A percentile compares a stretch with the other conserved stretches of the same genome.
Evolutionary conservation across 768 basidiomycete genomes (phyloP).

Genomic region (Auricularia heimuer): DNA sequence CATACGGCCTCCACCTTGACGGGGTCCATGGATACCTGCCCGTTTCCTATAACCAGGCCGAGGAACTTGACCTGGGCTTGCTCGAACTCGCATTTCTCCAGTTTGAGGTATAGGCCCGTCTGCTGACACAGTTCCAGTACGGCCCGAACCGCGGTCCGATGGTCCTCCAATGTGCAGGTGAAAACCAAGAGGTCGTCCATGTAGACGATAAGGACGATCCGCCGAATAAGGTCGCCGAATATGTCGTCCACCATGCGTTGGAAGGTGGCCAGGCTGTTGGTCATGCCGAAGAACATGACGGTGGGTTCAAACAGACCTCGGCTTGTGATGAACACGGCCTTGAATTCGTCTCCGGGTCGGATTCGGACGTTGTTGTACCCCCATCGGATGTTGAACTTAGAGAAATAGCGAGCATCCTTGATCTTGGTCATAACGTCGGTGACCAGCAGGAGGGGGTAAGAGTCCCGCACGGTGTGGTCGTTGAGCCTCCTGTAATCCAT

Average conservation of each 20-base stretch:
- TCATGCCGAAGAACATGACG: conserved; percentile 31
- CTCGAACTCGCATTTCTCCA: conserved; percentile 32
- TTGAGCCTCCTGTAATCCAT: conserved; percentile 24
- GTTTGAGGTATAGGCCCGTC: conserved; percentile 23
- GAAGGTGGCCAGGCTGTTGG: conserved; percentile 30
- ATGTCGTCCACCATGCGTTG: conserved; percentile 21
- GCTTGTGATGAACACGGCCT: conserved; percentile 29
- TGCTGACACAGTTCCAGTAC: conserved; percentile 9
- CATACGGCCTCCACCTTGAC: conserved; percentile 30
- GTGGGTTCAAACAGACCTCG: conserved; percentile 29
- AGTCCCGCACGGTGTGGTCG: conserved; percentile 9
- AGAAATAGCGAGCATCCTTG: conserved; percentile 14
- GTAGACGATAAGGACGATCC: not conserved
- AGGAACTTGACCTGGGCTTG: conserved; percentile 29
- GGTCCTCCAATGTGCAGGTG: conserved; percentile 5
- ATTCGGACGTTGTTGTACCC: conserved; percentile 29
- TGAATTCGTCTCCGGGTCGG: conserved; percentile 32
- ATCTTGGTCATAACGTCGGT: conserved; percentile 4
- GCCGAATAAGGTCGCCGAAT: conserved; percentile 4
- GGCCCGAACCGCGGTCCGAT: not conserved
- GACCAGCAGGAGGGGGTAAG: conserved; percentile 6
- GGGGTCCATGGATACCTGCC: conserved; percentile 28
- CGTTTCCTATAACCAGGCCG: conserved; percentile 26
- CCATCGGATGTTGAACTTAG: conserved; percentile 21
- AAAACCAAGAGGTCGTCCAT: conserved; percentile 4